Percentiles rank a stretch among this genome's conserved stretches.
Evolutionary conservation across 2,329 filamentous ascomycete genomes (phyloP).

Genomic region (Fusarium acutatum): DNA sequence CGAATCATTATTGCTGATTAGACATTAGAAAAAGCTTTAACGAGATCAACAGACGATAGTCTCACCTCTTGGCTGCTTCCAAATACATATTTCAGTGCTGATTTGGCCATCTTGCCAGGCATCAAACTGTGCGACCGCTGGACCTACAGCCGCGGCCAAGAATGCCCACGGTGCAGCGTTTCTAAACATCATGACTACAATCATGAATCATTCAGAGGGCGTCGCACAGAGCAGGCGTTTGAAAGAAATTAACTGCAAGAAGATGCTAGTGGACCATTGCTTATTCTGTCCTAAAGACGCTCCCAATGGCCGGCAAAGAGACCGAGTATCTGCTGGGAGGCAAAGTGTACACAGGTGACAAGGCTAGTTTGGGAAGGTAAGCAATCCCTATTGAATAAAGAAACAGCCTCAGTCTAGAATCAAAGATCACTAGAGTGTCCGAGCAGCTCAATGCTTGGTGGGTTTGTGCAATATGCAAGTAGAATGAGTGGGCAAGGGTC

Average conservation of each 20-base stretch:
- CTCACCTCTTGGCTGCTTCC: constrained; percentile 58
- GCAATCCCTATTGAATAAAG: constrained; percentile 16
- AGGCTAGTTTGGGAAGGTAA: constrained; percentile 11
- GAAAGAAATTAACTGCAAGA: constrained; percentile 21
- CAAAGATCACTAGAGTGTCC: constrained; percentile 1
- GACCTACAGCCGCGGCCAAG: constrained; percentile 24
- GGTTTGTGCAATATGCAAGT: constrained; percentile 10
- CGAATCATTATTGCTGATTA: constrained; percentile 63
- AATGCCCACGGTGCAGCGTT: constrained; percentile 19
- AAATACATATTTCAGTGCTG: constrained; percentile 67
- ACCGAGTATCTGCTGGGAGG: background rate
- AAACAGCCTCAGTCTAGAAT: constrained; percentile 4
- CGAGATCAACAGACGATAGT: background rate
- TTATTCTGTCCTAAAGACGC: constrained; percentile 9
- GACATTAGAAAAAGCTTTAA: constrained; percentile 29
- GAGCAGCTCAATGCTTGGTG: constrained; percentile 1
- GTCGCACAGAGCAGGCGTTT: constrained; percentile 14
- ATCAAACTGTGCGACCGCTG: constrained; percentile 51
- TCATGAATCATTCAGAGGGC: constrained; percentile 3
- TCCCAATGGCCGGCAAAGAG: background rate
- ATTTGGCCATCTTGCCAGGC: constrained; percentile 61
- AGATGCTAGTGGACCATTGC: constrained; percentile 36
- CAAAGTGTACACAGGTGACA: background rate
- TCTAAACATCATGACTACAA: constrained; percentile 30
- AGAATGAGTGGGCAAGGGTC: constrained; percentile 3